A percentile compares a stretch with the other conserved stretches of the same genome.
Conservation (phyloP, 306 rosid genomes). For the Prunus mira region DNA sequence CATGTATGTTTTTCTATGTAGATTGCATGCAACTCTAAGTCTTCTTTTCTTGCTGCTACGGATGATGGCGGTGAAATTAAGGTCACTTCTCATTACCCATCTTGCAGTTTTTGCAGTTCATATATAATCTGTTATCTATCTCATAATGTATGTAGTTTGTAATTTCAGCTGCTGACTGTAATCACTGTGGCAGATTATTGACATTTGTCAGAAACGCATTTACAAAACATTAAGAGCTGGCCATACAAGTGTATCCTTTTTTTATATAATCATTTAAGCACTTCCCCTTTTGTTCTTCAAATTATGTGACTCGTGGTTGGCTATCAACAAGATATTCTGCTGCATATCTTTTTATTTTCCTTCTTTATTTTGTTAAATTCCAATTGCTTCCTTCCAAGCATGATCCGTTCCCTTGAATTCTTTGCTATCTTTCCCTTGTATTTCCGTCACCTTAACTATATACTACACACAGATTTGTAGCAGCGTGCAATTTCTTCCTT, state of each 20-base stretch:
- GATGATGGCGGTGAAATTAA: constrained; percentile 92
- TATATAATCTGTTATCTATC: constrained; percentile 7
- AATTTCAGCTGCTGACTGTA: constrained; percentile 28
- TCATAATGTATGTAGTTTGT: neutral
- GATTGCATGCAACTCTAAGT: constrained; percentile 70
- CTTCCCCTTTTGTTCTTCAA: constrained; percentile 10
- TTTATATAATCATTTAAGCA: neutral
- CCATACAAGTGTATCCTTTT: constrained; percentile 87
- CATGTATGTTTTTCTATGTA: constrained; percentile 26
- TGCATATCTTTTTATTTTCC: neutral
- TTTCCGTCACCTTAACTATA: constrained; percentile 48
- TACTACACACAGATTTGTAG: constrained; percentile 72
- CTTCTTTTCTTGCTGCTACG: constrained; percentile 92
- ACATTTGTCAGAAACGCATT: constrained; percentile 65
- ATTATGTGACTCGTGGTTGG: constrained; percentile 14
- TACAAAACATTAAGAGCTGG: constrained; percentile 85
- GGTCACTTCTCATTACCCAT: constrained; percentile 32
- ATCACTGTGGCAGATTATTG: constrained; percentile 77
- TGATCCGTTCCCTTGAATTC: constrained; percentile 11
- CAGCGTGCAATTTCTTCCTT: constrained; percentile 89
- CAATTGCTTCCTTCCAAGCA: neutral
- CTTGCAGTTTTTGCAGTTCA: neutral
- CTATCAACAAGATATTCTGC: constrained; percentile 1
- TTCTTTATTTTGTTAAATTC: neutral
- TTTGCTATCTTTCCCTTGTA: constrained; percentile 1